Conservation (phyloP, 2,329 filamentous ascomycete species). For the Dryadomyces quercivorus region DNA sequence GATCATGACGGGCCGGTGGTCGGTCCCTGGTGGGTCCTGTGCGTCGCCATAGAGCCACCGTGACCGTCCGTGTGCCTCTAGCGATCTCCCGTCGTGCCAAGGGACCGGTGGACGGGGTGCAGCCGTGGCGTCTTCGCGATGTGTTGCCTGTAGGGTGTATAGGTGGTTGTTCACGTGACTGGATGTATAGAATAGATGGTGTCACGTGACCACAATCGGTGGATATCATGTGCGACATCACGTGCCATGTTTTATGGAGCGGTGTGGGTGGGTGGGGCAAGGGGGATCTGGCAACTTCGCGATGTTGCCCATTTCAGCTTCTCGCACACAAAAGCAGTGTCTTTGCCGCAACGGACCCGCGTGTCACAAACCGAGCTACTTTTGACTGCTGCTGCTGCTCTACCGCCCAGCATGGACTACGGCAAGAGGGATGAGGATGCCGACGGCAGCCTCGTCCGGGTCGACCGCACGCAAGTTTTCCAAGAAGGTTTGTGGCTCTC, state of each 20-base stretch:
- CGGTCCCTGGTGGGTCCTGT: too few species aligned
- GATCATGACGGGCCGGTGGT: too few species aligned
- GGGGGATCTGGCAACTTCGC: conserved; percentile 13
- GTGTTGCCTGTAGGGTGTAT: too few species aligned
- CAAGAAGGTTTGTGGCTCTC: conserved; percentile 81
- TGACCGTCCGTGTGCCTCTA: too few species aligned
- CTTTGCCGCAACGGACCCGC: neutral
- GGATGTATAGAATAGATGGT: neutral
- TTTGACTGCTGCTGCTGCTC: conserved; percentile 1
- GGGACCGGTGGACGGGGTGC: too few species aligned
- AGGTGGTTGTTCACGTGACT: too few species aligned
- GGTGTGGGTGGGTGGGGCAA: conserved; percentile 10
- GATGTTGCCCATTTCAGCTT: conserved; percentile 11
- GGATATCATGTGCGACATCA: neutral
- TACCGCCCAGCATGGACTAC: conserved; percentile 67
- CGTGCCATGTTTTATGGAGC: neutral
- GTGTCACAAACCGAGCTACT: neutral
- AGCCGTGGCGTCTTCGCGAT: too few species aligned
- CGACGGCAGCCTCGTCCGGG: conserved; percentile 86
- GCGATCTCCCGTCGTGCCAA: too few species aligned
- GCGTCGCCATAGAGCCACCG: too few species aligned
- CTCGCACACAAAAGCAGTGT: conserved; percentile 6
- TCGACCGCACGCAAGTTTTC: conserved; percentile 95
- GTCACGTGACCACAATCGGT: conserved; percentile 8
- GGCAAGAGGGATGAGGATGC: conserved; percentile 99